Base-by-base conservation (phyloP, 1,284 basidiomycete genomes). In the Malassezia cuniculi region DNA sequence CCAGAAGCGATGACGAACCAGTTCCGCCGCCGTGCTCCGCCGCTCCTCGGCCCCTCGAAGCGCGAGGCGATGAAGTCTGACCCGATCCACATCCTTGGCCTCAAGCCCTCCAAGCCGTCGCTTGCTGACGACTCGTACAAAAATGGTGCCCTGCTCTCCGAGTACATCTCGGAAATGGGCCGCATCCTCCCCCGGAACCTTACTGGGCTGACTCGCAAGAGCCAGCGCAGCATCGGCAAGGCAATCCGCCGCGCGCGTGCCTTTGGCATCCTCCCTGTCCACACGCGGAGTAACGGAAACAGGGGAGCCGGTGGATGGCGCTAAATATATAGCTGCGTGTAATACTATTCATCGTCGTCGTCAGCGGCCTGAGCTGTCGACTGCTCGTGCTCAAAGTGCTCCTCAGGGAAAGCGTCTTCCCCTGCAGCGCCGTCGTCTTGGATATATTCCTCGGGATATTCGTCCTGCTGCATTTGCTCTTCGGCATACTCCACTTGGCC, bases 231-330 rank as follows among this genome's bases (percentile, higher is more conserved):
- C 48, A 60, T 94, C 4, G 82, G 79, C 31, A 89, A 89, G 70
- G 83, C 89, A 26, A 81, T 95, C 43, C 77, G 84, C 41, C 74
- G 90, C 40, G 84, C 90, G 37, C 83, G 84, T 69, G 82, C 81
- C 73, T 89, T 94, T 81, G 89, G 89, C 31, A 66, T 89, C 45
- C 76, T 94, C 47, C 81, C 84, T 2, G 54, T 61, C 3, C 47
- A 57, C 46, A 57, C 52, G 33, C 40, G 56, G 3, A 54, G 56
- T 0, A 31, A 34, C 15, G 54, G 56, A 1, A 27, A 48, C 2
- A 27, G 47, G 15, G 37, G 42, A 9, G 18, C 31, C 15, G 37
- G 29, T 16, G 27, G 37, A 21, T 33, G 36, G 45, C 14, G 52
- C 47, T 31, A 48, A 6, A 25, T 25, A 25, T 12, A 12, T 25